A percentile compares a stretch with the other conserved stretches of the same genome.
Evolutionary conservation across 257 asterid species (phyloP).

Genomic region (Lantana camara): DNA sequence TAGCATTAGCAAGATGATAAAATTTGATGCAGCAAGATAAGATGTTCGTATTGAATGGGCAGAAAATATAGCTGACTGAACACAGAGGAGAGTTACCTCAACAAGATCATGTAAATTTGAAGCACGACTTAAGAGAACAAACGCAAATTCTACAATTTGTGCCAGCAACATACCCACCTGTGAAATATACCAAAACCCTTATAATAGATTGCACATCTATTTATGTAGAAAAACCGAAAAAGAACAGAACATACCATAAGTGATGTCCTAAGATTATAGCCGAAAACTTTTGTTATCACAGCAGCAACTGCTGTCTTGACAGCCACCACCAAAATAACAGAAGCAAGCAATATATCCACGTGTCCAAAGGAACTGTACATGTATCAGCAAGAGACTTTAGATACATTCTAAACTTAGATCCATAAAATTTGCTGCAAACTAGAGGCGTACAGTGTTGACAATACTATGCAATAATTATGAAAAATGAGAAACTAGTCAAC

Average conservation of each 20-base stretch:
- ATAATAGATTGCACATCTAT: conserved; percentile 17
- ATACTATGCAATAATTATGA: not conserved
- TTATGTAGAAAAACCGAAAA: conserved; percentile 1
- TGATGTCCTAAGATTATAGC: conserved; percentile 77
- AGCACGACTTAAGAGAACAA: conserved; percentile 93
- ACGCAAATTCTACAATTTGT: conserved; percentile 96
- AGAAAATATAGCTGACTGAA: conserved; percentile 12
- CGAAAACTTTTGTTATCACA: conserved; percentile 66
- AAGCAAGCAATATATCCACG: conserved; percentile 92
- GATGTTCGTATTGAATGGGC: not conserved
- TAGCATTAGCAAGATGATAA: not conserved
- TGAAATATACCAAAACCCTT: conserved; percentile 15
- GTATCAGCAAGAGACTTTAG: too few species aligned
- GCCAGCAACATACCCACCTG: conserved; percentile 93
- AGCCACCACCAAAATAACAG: conserved; percentile 83
- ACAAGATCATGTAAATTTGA: conserved; percentile 80
- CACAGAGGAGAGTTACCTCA: conserved; percentile 54
- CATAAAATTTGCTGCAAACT: not conserved
- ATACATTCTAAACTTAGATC: too few species aligned
- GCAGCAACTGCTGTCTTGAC: conserved; percentile 85
- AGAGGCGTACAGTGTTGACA: conserved; percentile 16
- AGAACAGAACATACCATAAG: conserved; percentile 56
- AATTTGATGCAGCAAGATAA: too few species aligned
- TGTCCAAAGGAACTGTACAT: conserved; percentile 97
- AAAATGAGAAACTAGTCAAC: too few species aligned